These are phyloP conservation scores for Suillus cothurnatus DNA, from an alignment of 768 basidiomycete genomes.

Conservation along the genomic window DNA sequence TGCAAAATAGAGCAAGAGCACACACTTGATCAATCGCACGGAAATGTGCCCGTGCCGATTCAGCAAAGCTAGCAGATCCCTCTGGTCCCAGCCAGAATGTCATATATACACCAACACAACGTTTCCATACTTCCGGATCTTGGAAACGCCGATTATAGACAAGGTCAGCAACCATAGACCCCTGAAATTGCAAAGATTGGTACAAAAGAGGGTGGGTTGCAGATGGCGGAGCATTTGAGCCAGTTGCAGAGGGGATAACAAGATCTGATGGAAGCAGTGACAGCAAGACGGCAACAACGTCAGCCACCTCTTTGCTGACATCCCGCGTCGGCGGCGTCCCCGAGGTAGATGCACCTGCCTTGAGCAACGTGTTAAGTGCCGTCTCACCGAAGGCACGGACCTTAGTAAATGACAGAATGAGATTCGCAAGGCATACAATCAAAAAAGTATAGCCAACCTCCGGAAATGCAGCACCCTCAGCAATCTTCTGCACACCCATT, in stretches of 20 bases:
- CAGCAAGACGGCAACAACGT: constrained; percentile 56
- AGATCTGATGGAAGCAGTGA: constrained; percentile 57
- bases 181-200: constrained; percentile 67
- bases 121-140: constrained; percentile 61
- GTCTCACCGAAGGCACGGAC: constrained; percentile 91
- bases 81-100: constrained; percentile 67
- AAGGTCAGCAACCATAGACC: constrained; percentile 77
- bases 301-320: constrained; percentile 60
- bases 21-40: constrained; percentile 70
- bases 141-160: constrained; percentile 58
- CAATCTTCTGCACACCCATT: constrained; percentile 89
- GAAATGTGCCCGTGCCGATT: constrained; percentile 72
- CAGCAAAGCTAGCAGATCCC: constrained; percentile 52
- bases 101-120: constrained; percentile 74
- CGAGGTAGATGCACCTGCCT: constrained; percentile 79
- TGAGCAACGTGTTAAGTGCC: constrained; percentile 77
- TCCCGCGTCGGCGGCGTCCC: constrained; percentile 76
- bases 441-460: constrained; percentile 54
- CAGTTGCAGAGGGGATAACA: constrained; percentile 40
- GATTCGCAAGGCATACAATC: constrained; percentile 13
- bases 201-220: constrained; percentile 61
- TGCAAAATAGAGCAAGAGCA: constrained; percentile 14
- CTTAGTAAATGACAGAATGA: constrained; percentile 35
- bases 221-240: constrained; percentile 53
- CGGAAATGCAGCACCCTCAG: constrained; percentile 90